phyloP scores from a whole-genome alignment of 495 filamentous ascomycete species.

The Apiosordaria backusii region DNA sequence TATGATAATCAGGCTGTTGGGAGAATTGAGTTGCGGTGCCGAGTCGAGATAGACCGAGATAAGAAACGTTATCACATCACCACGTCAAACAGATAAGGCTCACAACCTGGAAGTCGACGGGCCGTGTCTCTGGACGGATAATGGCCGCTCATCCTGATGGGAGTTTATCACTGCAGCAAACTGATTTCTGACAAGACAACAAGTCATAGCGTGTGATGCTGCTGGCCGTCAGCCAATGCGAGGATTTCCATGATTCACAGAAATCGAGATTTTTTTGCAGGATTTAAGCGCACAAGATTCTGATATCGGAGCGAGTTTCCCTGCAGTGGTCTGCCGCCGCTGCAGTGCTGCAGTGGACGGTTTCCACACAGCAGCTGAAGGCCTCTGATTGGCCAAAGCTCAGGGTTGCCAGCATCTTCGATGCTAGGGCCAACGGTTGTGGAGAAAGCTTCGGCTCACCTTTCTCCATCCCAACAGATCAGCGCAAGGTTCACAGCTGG shows the following conservation, averaged over 20 bases:
- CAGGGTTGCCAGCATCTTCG: not conserved
- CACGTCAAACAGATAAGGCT: not conserved
- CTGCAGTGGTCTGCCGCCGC: slow-evolving; percentile 10
- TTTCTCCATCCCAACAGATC: not conserved
- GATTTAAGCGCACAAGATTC: slow-evolving; percentile 4
- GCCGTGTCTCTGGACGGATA: not conserved
- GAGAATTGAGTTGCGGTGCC: not conserved
- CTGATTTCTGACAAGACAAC: not conserved
- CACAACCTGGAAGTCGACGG: not conserved
- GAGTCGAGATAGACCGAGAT: slow-evolving; percentile 1
- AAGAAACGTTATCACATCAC: not conserved
- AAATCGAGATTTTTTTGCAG: slow-evolving; percentile 10
- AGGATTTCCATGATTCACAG: slow-evolving; percentile 16
- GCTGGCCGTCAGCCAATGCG: not conserved
- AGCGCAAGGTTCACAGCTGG: not conserved
- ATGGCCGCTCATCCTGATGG: not conserved
- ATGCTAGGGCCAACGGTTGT: not conserved
- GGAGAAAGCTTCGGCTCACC: not conserved
- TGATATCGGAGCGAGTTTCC: slow-evolving; percentile 20
- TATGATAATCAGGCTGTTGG: not conserved
- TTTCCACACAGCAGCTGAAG: slow-evolving; percentile 9
- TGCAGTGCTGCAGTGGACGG: slow-evolving; percentile 7
- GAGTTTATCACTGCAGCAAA: not conserved
- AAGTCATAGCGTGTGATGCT: not conserved
- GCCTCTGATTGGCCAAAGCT: slow-evolving; percentile 5